Base-by-base conservation (phyloP, 306 rosid species). In the Castanea sativa region DNA sequence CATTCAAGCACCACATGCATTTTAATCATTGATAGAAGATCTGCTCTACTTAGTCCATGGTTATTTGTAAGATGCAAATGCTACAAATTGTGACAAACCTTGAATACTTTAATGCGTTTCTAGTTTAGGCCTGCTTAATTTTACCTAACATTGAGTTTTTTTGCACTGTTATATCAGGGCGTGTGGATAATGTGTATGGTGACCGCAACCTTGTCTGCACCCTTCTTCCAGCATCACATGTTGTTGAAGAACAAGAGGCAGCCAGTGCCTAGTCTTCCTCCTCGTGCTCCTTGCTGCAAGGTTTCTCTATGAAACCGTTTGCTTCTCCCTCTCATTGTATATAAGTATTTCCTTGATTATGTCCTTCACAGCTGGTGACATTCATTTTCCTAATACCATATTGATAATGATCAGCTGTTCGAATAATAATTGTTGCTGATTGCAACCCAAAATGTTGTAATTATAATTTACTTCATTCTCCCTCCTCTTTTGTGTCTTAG, bases 201-300 rank as follows among this genome's bases (percentile, higher is more conserved):
- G 99, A 96, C 93, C 98, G 99, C 81, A 90, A 93, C 97, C 98
- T 96, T 52, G 25, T 93, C 78, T 93, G 97, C 93, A 96, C 99
- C 78, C 99, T 96, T 78, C 98, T 57, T 20, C 94, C 96, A 20
- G 93, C 86, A 58, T 77, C 94, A 38, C 94, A 91, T 80, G 81
- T 73, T 5, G 92, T 75, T 57, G 98, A 96, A 81, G 99, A 96
- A 89, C 86, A 80, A 78, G 97, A 93, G n/a, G 99, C 99, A 38
- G 99, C 96, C 73, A 76, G 86, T 69, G 99, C 99, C 25, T 96
- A 93, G 85, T 77, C 70, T 73, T 73, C 82, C 15, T 51, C 60
- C 2, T 33, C 59, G 8, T 59, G 38, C 78, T 60, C 29, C 79
- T 85, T 80, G 83, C 85, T 35, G 32, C 56, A 23, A 78, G 64